Evolutionary conservation across 202 grass and related monocot genomes (phyloP).

Genomic region (Zizania palustris): DNA sequence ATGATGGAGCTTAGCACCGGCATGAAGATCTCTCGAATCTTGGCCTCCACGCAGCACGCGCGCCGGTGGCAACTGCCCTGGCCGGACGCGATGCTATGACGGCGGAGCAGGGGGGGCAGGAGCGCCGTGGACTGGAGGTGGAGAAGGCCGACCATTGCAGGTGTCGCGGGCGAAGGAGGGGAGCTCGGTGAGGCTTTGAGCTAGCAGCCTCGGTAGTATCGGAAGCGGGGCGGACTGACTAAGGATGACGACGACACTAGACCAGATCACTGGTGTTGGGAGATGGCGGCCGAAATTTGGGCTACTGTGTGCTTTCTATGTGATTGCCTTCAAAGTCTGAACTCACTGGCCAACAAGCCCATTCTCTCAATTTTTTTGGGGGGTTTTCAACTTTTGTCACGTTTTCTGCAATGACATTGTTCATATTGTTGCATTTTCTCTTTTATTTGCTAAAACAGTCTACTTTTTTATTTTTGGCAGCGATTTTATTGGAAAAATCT

Average conservation of each 20-base stretch:
- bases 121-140: constrained; percentile 59
- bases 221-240: constrained; percentile 55
- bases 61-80: constrained; percentile 22
- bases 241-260: constrained; percentile 35
- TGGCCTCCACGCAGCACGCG: constrained; percentile 58
- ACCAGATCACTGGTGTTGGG: too few species aligned
- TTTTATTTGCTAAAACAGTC: neutral
- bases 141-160: constrained; percentile 79
- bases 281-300: neutral
- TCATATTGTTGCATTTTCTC: neutral
- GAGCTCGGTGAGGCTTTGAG: constrained; percentile 18
- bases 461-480: neutral
- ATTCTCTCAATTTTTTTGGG: neutral
- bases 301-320: constrained; percentile 25
- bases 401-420: neutral
- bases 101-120: constrained; percentile 40
- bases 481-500: neutral
- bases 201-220: constrained; percentile 57
- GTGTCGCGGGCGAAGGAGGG: neutral
- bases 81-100: constrained; percentile 16
- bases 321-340: constrained; percentile 12
- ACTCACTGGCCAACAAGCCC: constrained; percentile 6
- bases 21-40: too few species aligned
- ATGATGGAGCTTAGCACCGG: constrained; percentile 93
- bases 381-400: neutral